phyloP scores from a whole-genome alignment of 78 protist species.

The Pelomyxa schiedti region DNA sequence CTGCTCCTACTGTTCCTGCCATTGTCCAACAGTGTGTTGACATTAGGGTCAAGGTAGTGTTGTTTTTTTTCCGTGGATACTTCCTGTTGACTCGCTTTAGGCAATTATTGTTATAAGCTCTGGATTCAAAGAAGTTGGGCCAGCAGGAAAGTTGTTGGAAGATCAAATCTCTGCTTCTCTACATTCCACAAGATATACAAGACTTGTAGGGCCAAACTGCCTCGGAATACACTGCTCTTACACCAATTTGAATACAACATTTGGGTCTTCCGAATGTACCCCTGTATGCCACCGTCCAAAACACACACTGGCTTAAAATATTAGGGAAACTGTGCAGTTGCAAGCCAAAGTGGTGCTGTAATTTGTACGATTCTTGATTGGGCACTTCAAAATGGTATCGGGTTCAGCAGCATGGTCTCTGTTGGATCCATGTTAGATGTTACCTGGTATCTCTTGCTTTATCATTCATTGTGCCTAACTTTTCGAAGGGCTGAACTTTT shows the following conservation, averaged over 20 bases:
- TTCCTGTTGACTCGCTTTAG: background rate
- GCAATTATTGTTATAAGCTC: background rate
- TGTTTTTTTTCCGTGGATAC: background rate
- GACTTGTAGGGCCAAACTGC: background rate
- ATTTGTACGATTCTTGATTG: background rate
- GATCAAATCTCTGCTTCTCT: too few relatives aligned
- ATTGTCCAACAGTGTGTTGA: background rate
- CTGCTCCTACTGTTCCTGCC: background rate
- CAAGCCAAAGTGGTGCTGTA: background rate
- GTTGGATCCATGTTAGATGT: background rate
- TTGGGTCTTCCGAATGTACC: too few relatives aligned
- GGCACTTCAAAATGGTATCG: background rate
- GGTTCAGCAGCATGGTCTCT: background rate
- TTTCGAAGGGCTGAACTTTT: background rate
- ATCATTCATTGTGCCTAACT: background rate
- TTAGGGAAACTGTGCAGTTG: background rate
- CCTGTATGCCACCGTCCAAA: too few relatives aligned
- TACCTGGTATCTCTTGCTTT: background rate
- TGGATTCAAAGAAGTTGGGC: background rate
- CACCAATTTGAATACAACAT: background rate
- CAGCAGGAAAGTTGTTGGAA: background rate
- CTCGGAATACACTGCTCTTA: background rate
- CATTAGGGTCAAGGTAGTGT: background rate
- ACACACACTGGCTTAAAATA: too few relatives aligned
- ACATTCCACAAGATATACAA: too few relatives aligned